Evolutionary conservation across 2,329 filamentous ascomycete genomes (phyloP).

Genomic region (Fonsecaea multimorphosa): DNA sequence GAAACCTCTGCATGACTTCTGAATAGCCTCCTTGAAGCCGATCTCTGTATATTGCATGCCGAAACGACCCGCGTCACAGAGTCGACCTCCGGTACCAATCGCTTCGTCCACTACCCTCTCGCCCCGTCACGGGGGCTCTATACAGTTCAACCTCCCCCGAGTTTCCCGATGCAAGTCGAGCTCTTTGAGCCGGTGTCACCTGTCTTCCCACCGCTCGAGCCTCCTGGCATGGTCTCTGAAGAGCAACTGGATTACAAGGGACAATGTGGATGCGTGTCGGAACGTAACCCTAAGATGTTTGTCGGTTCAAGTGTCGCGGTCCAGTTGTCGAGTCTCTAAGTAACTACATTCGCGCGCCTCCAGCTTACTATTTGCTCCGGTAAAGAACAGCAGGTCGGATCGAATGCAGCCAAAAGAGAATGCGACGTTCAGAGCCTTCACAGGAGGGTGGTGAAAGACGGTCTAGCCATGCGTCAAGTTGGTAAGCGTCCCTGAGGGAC

Average conservation of each 20-base stretch:
- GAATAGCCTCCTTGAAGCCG: constrained; percentile 16
- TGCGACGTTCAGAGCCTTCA: constrained; percentile 55
- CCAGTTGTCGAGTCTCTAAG: constrained; percentile 71
- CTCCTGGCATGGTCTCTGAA: constrained; percentile 62
- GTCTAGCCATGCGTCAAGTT: constrained; percentile 52
- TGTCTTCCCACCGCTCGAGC: constrained; percentile 62
- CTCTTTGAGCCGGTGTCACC: constrained; percentile 47
- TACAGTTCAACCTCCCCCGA: constrained; percentile 79
- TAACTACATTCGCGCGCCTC: constrained; percentile 58
- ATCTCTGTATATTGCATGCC: constrained; percentile 17
- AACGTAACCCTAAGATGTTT: constrained; percentile 94
- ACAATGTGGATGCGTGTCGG: constrained; percentile 70
- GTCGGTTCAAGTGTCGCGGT: constrained; percentile 78
- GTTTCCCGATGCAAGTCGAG: constrained; percentile 78
- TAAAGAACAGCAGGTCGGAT: constrained; percentile 45
- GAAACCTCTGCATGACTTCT: constrained; percentile 24
- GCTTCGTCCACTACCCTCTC: constrained; percentile 48
- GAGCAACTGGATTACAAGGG: constrained; percentile 46
- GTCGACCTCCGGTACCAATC: constrained; percentile 23
- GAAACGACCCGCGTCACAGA: constrained; percentile 25
- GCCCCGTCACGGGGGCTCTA: constrained; percentile 44
- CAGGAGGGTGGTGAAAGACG: constrained; percentile 49
- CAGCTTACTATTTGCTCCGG: constrained; percentile 40
- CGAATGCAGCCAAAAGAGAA: constrained; percentile 49
- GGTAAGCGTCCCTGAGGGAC: constrained; percentile 48